These are phyloP conservation scores for Rhizophora mangle DNA, from an alignment of 345 rosid species.

Conservation along the genomic window DNA sequence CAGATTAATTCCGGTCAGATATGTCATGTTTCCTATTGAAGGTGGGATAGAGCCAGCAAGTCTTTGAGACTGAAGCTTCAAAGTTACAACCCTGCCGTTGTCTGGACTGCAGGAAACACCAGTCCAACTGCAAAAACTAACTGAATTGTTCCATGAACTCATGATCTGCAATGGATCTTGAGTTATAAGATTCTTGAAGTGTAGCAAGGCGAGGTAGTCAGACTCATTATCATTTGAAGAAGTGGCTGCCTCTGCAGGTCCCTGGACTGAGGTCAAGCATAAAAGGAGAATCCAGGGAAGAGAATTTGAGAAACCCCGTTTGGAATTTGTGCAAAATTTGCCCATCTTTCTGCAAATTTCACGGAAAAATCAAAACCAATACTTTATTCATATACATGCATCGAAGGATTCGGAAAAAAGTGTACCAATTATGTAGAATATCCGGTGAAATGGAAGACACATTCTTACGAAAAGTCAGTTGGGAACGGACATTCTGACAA, in stretches of 20 bases:
- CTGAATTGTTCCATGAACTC: constrained; percentile 26
- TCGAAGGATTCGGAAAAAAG: too few relatives aligned
- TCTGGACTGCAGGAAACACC: constrained; percentile 22
- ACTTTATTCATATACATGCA: too few relatives aligned
- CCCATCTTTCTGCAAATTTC: not conserved
- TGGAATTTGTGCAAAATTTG: not conserved
- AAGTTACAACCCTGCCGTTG: constrained; percentile 5
- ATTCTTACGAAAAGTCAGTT: too few relatives aligned
- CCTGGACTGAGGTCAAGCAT: not conserved
- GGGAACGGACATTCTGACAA: too few relatives aligned
- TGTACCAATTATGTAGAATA: too few relatives aligned
- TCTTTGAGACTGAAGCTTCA: constrained; percentile 16
- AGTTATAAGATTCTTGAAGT: constrained; percentile 28
- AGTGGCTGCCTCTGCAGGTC: not conserved
- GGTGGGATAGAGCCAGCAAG: constrained; percentile 25
- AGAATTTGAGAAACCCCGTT: not conserved
- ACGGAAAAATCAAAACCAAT: not conserved
- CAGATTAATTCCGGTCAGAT: constrained; percentile 17
- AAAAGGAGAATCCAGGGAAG: not conserved
- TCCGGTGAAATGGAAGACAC: too few relatives aligned
- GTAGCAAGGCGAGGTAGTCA: constrained; percentile 18
- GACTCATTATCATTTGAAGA: constrained; percentile 9
- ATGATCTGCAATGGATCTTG: constrained; percentile 21
- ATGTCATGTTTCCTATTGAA: constrained; percentile 22
- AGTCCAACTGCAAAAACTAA: constrained; percentile 28